Evolutionary conservation across 257 asterid genomes (phyloP), one percentile per base, ranked within the genome.

Genomic region (Gardenia jasminoides): DNA sequence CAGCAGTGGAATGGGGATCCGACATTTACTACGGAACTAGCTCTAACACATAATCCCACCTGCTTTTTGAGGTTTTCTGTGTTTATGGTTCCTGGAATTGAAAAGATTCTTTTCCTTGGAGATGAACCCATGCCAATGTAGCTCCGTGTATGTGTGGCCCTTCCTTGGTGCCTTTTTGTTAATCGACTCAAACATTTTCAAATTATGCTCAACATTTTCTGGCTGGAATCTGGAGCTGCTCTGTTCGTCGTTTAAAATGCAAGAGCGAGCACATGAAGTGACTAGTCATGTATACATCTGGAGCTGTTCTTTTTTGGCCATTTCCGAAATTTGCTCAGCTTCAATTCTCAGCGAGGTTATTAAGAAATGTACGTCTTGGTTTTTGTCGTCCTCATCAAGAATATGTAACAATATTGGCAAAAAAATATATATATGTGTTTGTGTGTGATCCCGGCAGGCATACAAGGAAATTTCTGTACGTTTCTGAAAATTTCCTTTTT

Each of bases 81-180:
- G 52, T 76, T 83, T 3, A 80, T 80, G 41, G 84, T 83, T 33
- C 86, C 86, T 58, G 54, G 59, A 41, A 70, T 43, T 17, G 31
- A 10, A 47, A 16, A 20, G 22, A 82, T 77, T 0, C 80, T n/a
- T 61, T 66, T 17, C 85, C 85, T 75, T 82, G 80, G 82, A 78
- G 85, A 67, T 82, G 82, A 11, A 82, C 68, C 82, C 80, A 78
- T 0, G 82, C 85, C 82, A 78, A 78, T 0, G 85, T 22, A 82
- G 77, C 24, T 82, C 80, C 33, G 85, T 78, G 0, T 80, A 43
- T 0, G 80, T 79, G 66, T 83, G 74, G 19, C 85, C 85, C 36
- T 68, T 3, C 85, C 36, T 74, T 3, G 56, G 48, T 8, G 85
- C 83, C 65, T 78, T 67, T 58, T 82, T 46, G 43, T 80, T 67